phyloP scores from a whole-genome alignment of 2,329 filamentous ascomycete genomes.

The Zarea fungicola region DNA sequence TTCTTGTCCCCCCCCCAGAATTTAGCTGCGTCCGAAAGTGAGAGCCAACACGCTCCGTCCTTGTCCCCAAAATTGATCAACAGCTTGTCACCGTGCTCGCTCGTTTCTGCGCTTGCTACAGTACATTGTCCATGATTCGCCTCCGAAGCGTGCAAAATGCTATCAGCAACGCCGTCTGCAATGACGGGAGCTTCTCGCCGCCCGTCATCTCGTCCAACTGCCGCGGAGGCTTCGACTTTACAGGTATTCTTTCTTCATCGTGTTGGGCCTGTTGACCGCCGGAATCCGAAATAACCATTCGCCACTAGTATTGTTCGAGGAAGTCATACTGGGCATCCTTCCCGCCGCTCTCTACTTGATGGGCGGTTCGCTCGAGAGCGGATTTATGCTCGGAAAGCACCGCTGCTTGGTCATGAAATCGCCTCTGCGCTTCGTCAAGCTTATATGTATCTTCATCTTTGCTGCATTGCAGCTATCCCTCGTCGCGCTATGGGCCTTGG shows the following conservation, averaged over 20 bases:
- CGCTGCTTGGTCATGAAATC: slow-evolving; percentile 2
- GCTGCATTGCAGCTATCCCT: slow-evolving; percentile 10
- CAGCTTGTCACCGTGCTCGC: slow-evolving; percentile 1
- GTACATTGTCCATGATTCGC: background rate
- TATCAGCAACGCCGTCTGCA: slow-evolving; percentile 1
- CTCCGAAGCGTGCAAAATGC: slow-evolving; percentile 3
- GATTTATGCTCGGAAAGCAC: slow-evolving; percentile 8
- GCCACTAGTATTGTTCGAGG: background rate
- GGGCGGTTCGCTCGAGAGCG: slow-evolving; percentile 5
- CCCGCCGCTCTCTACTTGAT: slow-evolving; percentile 10
- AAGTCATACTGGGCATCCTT: slow-evolving; percentile 8
- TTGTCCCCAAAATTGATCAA: background rate
- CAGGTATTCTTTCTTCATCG: slow-evolving; percentile 2
- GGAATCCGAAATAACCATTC: background rate
- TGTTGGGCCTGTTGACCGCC: background rate
- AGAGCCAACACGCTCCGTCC: background rate
- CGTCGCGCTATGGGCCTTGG: slow-evolving; percentile 9
- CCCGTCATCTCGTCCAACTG: slow-evolving; percentile 3
- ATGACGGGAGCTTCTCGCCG: background rate
- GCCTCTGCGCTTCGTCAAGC: slow-evolving; percentile 7
- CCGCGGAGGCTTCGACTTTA: slow-evolving; percentile 13
- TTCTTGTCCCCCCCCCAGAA: background rate
- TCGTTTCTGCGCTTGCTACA: slow-evolving; percentile 2
- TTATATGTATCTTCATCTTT: slow-evolving; percentile 8
- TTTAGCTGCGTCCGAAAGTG: slow-evolving; percentile 1